Evolutionary conservation across 345 rosid genomes (phyloP).

Genomic region (Cardamine resedifolia): DNA sequence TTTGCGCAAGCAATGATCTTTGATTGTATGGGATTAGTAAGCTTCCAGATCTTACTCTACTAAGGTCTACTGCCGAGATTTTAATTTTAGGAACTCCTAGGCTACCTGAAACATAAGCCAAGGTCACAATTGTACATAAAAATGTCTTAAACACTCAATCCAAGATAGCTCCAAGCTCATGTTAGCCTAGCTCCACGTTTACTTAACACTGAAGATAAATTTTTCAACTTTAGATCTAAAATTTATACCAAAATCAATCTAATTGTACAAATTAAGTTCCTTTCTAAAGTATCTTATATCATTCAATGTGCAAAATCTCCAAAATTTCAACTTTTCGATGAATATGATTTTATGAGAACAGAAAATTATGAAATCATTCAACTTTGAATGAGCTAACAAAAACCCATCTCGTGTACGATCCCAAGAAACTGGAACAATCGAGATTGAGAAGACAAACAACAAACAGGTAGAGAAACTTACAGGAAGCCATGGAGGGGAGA

Average conservation of each 20-base stretch:
- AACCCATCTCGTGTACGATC: neutral
- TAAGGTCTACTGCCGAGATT: conserved; percentile 25
- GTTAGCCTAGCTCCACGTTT: conserved; percentile 1
- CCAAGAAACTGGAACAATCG: neutral
- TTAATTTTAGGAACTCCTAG: conserved; percentile 41
- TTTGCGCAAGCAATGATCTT: conserved; percentile 22
- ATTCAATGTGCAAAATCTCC: neutral
- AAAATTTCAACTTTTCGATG: neutral
- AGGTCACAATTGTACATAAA: neutral
- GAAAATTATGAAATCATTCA: neutral
- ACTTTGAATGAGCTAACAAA: neutral
- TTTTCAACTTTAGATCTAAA: neutral
- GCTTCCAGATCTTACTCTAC: conserved; percentile 30
- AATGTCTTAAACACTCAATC: conserved; percentile 17
- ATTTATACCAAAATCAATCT: conserved; percentile 1
- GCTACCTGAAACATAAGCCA: conserved; percentile 33
- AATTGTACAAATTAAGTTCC: conserved; percentile 24
- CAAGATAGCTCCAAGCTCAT: neutral
- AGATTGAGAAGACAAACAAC: conserved; percentile 2
- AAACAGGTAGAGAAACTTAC: conserved; percentile 33
- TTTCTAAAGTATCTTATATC: neutral
- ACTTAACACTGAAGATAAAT: neutral
- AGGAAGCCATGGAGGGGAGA: conserved; percentile 42
- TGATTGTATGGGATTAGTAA: conserved; percentile 18
- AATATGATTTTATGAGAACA: neutral